These are phyloP conservation scores for Phoma sp. DNA, from an alignment of 2,329 filamentous ascomycete species.

Conservation along the genomic window DNA sequence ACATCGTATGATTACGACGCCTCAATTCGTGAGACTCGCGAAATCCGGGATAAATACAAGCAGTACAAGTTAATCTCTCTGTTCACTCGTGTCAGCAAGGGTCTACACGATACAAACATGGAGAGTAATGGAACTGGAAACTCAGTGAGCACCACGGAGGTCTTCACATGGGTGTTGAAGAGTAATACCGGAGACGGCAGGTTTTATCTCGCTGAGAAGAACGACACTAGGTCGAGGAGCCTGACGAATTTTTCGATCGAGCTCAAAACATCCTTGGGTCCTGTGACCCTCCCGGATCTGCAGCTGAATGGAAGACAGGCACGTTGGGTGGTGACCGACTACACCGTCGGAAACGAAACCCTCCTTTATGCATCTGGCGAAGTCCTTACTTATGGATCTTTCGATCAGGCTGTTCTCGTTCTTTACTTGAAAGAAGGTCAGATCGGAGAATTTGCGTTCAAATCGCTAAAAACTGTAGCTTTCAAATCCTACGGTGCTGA, in stretches of 20 bases:
- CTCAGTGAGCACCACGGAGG: conserved; percentile 45
- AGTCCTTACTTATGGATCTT: conserved; percentile 56
- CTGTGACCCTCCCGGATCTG: conserved; percentile 53
- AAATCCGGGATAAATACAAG: conserved; percentile 59
- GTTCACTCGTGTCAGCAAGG: conserved; percentile 60
- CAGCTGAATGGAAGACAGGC: conserved; percentile 59
- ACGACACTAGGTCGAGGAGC: conserved; percentile 52
- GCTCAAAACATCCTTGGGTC: conserved; percentile 56
- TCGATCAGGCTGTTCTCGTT: conserved; percentile 56
- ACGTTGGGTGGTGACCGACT: conserved; percentile 62
- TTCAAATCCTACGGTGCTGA: conserved; percentile 51
- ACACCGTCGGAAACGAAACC: conserved; percentile 54
- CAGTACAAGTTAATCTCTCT: conserved; percentile 62
- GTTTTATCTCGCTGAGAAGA: conserved; percentile 60
- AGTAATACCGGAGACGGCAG: conserved; percentile 58
- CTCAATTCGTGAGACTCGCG: conserved; percentile 60
- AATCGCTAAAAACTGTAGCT: conserved; percentile 45
- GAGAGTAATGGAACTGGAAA: conserved; percentile 61
- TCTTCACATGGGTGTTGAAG: conserved; percentile 60
- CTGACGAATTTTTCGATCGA: conserved; percentile 56
- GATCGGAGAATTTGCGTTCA: conserved; percentile 58
- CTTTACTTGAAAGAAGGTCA: conserved; percentile 59
- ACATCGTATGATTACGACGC: conserved; percentile 56
- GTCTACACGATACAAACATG: conserved; percentile 60
- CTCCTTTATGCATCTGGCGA: conserved; percentile 61